Base-by-base conservation (phyloP, 495 filamentous ascomycete species). In the Neurospora sp. region DNA sequence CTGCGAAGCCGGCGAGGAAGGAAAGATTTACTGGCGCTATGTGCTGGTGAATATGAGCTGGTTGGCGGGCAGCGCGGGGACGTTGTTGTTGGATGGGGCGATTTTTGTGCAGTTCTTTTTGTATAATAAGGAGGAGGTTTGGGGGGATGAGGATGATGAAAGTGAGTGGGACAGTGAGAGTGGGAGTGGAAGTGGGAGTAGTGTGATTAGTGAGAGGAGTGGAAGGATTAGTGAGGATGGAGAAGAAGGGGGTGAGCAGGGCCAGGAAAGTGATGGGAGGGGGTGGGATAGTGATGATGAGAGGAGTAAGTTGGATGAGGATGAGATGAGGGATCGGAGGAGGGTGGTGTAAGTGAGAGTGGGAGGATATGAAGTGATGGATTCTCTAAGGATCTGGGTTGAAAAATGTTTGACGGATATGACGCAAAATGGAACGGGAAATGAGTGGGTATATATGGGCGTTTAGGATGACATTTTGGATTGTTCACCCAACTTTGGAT, bases 101-200 rank as follows among this genome's bases (percentile, higher is more conserved):
- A 97, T 99, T 39, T 99, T 98, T 81, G 87, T 85, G 8, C 96
- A 99, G 78, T 99, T 97, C 77, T 98, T 96, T 81, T 77, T 94
- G 77, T 99, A 98, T 77, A 85, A 82, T 39, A 77, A 78, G 68
- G 75, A 59, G 8, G 77, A 79, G 47, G 20, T 59, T 59, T 59
- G 22, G 20, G 1, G 4, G 14, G 53, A 65, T 39, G 78, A 77
- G 35, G 75, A 79, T 47, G 73, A 73, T 10, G 75, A 74, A 0
- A n/a, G 68, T 8, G 75, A 74, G 2, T 22, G 68, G 20, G 44
- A 47, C 4, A 77, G 72, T 20, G 77, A 75, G 3, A 75, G 71
- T 16, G 73, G 72, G 37, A 44, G 31, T 39, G 73, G 74, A 1
- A 72, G 70, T 41, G 77, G 77, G 5, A 71, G 68, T 6, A 65